Evolutionary conservation across 1,284 basidiomycete species (phyloP).

Genomic region (Ustilago tritici): DNA sequence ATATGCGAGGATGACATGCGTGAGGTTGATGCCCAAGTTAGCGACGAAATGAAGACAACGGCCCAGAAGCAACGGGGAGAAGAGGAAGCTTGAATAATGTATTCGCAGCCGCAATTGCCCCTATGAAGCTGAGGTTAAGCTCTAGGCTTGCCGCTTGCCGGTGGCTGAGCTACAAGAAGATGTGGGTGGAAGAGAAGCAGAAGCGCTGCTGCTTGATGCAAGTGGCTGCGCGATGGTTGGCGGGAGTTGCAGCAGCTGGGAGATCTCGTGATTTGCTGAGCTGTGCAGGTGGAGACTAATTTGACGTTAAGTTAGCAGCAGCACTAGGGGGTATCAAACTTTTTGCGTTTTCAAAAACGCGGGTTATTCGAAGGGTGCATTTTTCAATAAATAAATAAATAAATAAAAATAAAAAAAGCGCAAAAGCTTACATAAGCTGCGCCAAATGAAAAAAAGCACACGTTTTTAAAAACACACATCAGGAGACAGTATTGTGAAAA

Average conservation of each 20-base stretch:
- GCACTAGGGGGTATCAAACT: neutral
- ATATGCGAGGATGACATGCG: conserved; percentile 30
- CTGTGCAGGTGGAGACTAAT: neutral
- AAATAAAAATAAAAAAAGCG: too few species aligned
- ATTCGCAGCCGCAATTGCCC: neutral
- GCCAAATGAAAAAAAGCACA: too few species aligned
- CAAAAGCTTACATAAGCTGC: too few species aligned
- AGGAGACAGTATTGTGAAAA: too few species aligned
- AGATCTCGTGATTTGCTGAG: neutral
- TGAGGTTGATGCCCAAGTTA: neutral
- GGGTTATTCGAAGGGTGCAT: neutral
- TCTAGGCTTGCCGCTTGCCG: neutral
- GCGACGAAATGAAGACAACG: conserved; percentile 15
- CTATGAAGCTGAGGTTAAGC: conserved; percentile 10
- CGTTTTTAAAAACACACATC: too few species aligned
- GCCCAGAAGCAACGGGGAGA: neutral
- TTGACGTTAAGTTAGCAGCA: neutral
- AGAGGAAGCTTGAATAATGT: neutral
- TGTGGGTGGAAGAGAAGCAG: neutral
- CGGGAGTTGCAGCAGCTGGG: neutral
- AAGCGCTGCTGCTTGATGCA: neutral
- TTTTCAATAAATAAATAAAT: too few species aligned
- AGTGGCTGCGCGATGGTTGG: conserved; percentile 4
- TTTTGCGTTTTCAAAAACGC: too few species aligned
- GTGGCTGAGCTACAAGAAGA: neutral